Base-by-base conservation (phyloP, 345 rosid genomes). In the Gossypium herbaceum region DNA sequence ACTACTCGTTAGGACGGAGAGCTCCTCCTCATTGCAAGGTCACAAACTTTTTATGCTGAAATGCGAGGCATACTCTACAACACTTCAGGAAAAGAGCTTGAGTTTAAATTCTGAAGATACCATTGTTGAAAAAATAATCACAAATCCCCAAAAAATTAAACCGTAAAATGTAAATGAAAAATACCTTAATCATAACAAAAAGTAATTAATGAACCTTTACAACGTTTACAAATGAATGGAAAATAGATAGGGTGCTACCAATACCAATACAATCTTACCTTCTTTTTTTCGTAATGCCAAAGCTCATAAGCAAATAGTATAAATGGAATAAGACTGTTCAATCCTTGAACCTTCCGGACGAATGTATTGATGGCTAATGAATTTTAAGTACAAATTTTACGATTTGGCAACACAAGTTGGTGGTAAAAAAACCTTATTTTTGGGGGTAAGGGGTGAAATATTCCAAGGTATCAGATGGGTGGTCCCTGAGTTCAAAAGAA, bases 401-500 rank as follows among this genome's bases (percentile, higher is more conserved):
- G 4, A 15, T n/a, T 50, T 67, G 48, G 9, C 47, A 27, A 69
- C 57, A 59, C 11, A 51, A 54, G 68, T 74, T 25, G 61, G 25
- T 22, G 19, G 48, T 2, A 47, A 48, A 55, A 55, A 57, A 72
- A 39, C 44, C 41, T 57, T 1, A 1, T 9, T 34, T 34, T 34
- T 34, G 41, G 41, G 41, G 71, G 51, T 11, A 9, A 16, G 15
- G 54, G 39, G 13, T 54, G 41, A 66, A 70, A 65, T 59, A 62
- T 68, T 69, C 78, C 58, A 39, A 11, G 65, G 68, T 3, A 65
- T 45, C 71, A 58, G 56, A n/a, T 48, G 12, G 9, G 69, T 62
- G 76, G 78, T 69, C 80, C 69, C 69, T 58, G 6, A 44, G 27
- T 60, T 81, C 54, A 47, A 10, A 65, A 39, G 47, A 68, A 17